These are phyloP conservation scores for Neltuma alba DNA, from an alignment of 306 rosid species.

Conservation along the genomic window DNA sequence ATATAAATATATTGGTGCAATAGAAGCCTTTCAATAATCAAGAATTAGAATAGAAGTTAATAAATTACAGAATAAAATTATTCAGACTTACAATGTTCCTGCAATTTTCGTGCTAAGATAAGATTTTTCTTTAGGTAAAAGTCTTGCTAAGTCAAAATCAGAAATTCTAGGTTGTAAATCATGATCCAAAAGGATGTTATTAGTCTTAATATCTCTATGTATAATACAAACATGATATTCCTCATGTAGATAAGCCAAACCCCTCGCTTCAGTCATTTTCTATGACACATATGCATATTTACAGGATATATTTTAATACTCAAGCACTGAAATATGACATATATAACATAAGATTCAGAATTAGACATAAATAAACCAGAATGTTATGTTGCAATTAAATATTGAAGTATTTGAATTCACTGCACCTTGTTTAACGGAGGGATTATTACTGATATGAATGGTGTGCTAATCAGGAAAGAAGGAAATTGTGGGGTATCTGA, in stretches of 20 bases:
- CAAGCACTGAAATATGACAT: too few species aligned
- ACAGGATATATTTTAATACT: too few species aligned
- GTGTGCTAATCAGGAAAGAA: not conserved
- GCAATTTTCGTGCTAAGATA: not conserved
- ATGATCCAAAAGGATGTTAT: not conserved
- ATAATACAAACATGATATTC: constrained; percentile 50
- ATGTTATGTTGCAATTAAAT: not conserved
- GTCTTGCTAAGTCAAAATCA: not conserved
- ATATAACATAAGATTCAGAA: not conserved
- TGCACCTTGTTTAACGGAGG: not conserved
- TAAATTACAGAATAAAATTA: not conserved
- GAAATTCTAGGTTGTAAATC: not conserved
- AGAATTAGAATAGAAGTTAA: not conserved
- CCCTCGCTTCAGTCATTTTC: constrained; percentile 28
- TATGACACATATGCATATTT: not conserved
- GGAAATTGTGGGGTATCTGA: not conserved
- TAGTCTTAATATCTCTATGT: not conserved
- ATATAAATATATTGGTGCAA: not conserved
- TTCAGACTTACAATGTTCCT: not conserved
- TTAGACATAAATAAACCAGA: not conserved
- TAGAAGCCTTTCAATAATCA: not conserved
- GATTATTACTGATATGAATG: not conserved
- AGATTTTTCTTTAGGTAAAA: not conserved
- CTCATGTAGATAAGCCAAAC: constrained; percentile 66
- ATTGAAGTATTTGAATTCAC: not conserved